Percentiles rank a stretch among this genome's conserved stretches.
These are phyloP conservation scores for Monotropa hypopitys DNA, from an alignment of 179 eudicot genomes.

Conservation along the genomic window DNA sequence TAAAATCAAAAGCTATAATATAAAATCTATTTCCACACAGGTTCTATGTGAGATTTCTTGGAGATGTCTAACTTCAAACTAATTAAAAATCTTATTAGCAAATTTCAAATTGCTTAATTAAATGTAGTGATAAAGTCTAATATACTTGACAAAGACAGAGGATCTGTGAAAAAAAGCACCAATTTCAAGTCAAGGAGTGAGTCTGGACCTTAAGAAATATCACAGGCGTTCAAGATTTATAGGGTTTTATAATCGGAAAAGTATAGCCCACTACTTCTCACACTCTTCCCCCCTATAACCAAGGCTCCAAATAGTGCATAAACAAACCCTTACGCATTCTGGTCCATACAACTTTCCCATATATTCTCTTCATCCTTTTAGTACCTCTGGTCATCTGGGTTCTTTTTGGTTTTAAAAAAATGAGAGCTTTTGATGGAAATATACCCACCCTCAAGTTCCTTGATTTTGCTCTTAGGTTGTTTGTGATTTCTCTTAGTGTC, in stretches of 20 bases:
- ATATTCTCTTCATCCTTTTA: not conserved
- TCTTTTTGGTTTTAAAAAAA: not conserved
- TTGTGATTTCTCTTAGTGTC: constrained; percentile 50
- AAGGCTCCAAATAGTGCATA: not conserved
- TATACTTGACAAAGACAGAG: no score
- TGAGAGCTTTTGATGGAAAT: constrained; percentile 12
- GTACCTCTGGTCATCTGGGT: not conserved
- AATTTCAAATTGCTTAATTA: no score
- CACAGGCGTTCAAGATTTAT: not conserved
- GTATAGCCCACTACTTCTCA: constrained; percentile 3
- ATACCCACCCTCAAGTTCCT: constrained; percentile 32
- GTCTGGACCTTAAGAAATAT: not conserved
- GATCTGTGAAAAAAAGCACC: not conserved
- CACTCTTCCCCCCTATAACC: constrained; percentile 10
- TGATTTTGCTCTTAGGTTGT: constrained; percentile 51
- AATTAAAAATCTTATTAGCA: no score
- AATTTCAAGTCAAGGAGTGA: not conserved
- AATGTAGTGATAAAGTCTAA: no score
- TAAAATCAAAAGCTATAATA: no score
- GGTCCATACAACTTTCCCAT: not conserved
- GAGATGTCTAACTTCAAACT: no score
- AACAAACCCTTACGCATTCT: not conserved
- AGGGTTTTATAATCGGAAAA: not conserved
- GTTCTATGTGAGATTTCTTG: not conserved
- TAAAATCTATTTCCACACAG: no score